Base-by-base conservation (phyloP, 2,329 filamentous ascomycete genomes). In the Trichoderma atrobrunneum region DNA sequence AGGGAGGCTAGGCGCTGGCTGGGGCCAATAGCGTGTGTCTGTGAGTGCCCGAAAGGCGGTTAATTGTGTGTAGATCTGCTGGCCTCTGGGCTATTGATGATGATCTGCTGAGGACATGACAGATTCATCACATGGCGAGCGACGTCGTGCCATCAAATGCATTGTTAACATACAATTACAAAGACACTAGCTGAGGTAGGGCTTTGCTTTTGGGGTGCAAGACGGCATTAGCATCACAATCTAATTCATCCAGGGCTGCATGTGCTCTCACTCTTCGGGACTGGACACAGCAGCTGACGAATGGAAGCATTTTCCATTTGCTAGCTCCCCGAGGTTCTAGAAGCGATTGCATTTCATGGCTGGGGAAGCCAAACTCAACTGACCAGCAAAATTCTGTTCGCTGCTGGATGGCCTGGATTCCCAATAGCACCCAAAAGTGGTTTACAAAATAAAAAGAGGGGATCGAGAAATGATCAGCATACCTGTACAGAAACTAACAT, bases 1-100 rank as follows among this genome's bases (percentile, higher is more conserved):
- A 69, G 66, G 66, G 54, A 57, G 66, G 65, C 65, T 68, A 34
- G 65, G 54, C 32, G 64, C 48, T 26, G 64, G 64, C 24, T 30
- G 64, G 64, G 54, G 51, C 64, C 64, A 67, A 67, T 67, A 59
- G 64, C 64, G 64, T 3, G 18, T 48, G 39, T 8, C 36, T 24
- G 34, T 18, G 26, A 24, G 34, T 28, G 36, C 61, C 48, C 62
- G 16, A 3, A 43, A 24, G 43, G 30, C 51, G 51, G 16, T 28
- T 57, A 26, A 0, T n/a, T 32, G 56, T n/a, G 24, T 28, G n/a
- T 32, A 36, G 48, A 57, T 18, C 21, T 32, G 28, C 28, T 60
- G 39, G 51, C 30, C 32, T 30, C 4, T n/a, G 56, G 11, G 65
- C 56, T 14, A 21, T 60, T 34, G 36, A 26, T 59, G 65, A 24